phyloP scores from a whole-genome alignment of 345 rosid genomes.

The Hibiscus syriacus region DNA sequence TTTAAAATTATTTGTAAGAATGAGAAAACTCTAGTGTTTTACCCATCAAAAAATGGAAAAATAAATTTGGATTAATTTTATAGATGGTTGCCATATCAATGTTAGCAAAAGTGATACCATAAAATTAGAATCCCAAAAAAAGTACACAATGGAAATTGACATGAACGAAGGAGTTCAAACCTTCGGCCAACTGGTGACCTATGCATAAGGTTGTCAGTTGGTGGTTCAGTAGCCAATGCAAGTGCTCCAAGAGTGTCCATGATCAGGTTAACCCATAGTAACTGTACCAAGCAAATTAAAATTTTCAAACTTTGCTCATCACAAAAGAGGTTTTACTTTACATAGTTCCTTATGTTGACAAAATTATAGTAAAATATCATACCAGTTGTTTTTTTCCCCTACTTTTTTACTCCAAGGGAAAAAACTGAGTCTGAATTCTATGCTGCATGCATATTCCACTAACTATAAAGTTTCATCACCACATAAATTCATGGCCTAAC shows the following conservation, averaged over 20 bases:
- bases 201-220: constrained; percentile 92
- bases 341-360: background rate
- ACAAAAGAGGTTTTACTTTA: background rate
- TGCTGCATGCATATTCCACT: too few relatives aligned
- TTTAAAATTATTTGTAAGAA: too few relatives aligned
- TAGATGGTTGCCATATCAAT: background rate
- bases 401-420: background rate
- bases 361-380: background rate
- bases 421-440: background rate
- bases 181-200: constrained; percentile 93
- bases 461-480: background rate
- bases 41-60: too few relatives aligned
- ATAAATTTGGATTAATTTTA: background rate
- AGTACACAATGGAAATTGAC: constrained; percentile 1
- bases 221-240: constrained; percentile 97
- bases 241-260: constrained; percentile 99
- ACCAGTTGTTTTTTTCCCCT: background rate
- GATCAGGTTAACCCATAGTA: constrained; percentile 95
- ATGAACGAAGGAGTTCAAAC: constrained; percentile 28
- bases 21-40: too few relatives aligned
- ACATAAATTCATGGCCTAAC: background rate
- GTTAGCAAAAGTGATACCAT: background rate
- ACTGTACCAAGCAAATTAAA: constrained; percentile 37
- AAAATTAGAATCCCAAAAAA: too few relatives aligned
- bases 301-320: background rate